Evolutionary conservation across 192 early-diverging fungal species (phyloP), one percentile per base, ranked within the genome.

Genomic region (Coemansia sp.): DNA sequence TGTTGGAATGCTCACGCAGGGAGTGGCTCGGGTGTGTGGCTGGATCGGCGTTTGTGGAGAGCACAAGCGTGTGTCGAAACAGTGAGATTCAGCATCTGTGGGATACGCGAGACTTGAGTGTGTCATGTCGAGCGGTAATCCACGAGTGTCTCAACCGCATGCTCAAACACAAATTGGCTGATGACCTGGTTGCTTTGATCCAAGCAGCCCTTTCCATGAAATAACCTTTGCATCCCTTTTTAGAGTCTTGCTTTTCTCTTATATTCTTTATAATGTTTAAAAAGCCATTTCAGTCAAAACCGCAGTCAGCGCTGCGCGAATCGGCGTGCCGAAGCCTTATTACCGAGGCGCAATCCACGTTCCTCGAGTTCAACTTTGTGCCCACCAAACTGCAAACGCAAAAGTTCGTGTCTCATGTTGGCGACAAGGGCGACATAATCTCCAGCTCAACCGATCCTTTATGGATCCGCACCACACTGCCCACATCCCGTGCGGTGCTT

Each of bases 221-320:
- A 45, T 35, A 35, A 35, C 6, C 32, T n/a, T 45, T 45, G 14
- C 14, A 41, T 11, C 39, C 12, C 1, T n/a, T n/a, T 15, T 15
- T 7, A n/a, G 15, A 14, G 11, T 7, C n/a, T 49, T 49, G 2
- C n/a, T 63, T 65, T 52, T 22, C 58, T 63, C 52, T 54, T 23
- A 47, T 39, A 7, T 41, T 61, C 24, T 67, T 15, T 22, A 35
- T 27, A 61, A 92, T 92, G 90, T 92, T 92, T 69, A 92, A 90
- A 61, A 92, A 92, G 69, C 87, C 88, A 0, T 72, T 87, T 48
- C 70, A 85, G 15, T 70, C 88, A 37, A 94, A 94, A 65, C 69
- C 85, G 10, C 90, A 86, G 66, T 85, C 87, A 25, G 70, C 83
- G 24, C 66, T 93, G 22, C 83, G 90, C 7, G 84, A 84, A 11